phyloP scores from a whole-genome alignment of 306 rosid species.

The Ziziphus jujuba region DNA sequence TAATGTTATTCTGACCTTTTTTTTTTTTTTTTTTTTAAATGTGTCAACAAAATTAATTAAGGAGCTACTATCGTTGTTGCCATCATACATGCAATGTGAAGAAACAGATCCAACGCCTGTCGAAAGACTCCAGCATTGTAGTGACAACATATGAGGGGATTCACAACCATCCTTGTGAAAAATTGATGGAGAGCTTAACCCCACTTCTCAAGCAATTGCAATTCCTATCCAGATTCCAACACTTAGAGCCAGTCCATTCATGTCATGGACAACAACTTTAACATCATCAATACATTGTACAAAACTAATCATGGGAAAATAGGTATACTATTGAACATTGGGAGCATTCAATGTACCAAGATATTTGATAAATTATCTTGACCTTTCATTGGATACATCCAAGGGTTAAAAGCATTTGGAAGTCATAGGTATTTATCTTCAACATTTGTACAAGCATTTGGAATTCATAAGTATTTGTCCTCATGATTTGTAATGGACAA shows the following conservation, averaged over 20 bases:
- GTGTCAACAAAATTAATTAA: not conserved
- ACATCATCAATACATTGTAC: too few relatives aligned
- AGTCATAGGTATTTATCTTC: too few relatives aligned
- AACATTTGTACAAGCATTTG: too few relatives aligned
- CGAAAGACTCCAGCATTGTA: constrained; percentile 23
- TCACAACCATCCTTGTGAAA: constrained; percentile 32
- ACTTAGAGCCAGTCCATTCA: not conserved
- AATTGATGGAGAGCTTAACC: constrained; percentile 25
- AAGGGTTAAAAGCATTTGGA: too few relatives aligned
- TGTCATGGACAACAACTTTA: not conserved
- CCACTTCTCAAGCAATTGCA: constrained; percentile 33
- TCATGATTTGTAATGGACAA: too few relatives aligned
- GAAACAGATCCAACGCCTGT: constrained; percentile 32
- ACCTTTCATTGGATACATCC: too few relatives aligned
- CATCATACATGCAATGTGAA: constrained; percentile 30
- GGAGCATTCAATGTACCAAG: too few relatives aligned
- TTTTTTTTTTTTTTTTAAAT: not conserved
- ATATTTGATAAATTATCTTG: too few relatives aligned
- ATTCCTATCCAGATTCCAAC: constrained; percentile 19
- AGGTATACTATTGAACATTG: too few relatives aligned
- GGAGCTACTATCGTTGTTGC: constrained; percentile 31
- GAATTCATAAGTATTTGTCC: too few relatives aligned
- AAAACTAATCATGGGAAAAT: too few relatives aligned
- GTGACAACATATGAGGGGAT: constrained; percentile 35
- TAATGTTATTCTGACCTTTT: not conserved